Percentiles rank a stretch among this genome's conserved stretches.
Evolutionary conservation across 1,139 yeast genomes (phyloP).

Genomic region (Diutina siamensis): DNA sequence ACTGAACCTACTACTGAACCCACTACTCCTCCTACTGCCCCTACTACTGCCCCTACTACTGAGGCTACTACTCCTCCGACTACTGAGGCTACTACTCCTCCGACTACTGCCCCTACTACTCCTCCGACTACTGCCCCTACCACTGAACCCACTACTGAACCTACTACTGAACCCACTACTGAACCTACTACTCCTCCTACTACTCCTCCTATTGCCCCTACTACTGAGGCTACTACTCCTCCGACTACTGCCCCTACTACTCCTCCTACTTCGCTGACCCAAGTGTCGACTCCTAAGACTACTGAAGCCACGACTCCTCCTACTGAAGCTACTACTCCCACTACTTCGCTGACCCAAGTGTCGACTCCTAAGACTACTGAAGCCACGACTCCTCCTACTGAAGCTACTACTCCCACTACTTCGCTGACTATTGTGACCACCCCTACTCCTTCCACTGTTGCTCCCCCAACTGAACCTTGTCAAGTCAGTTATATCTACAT

Average conservation of each 20-base stretch:
- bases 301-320: background rate
- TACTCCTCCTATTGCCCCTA: background rate
- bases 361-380: too few relatives aligned
- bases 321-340: too few relatives aligned
- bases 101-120: background rate
- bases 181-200: background rate
- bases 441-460: too few relatives aligned
- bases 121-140: background rate
- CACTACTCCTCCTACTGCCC: background rate
- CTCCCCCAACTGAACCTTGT: too few relatives aligned
- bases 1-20: background rate
- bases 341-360: too few relatives aligned
- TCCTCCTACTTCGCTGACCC: too few relatives aligned
- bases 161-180: background rate
- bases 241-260: too few relatives aligned
- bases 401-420: too few relatives aligned
- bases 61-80: background rate
- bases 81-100: background rate
- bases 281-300: too few relatives aligned
- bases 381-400: too few relatives aligned
- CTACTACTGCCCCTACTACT: background rate
- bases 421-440: too few relatives aligned
- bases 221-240: background rate
- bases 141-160: background rate
- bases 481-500: background rate